Conservation (phyloP, 192 early-diverging fungal species). For the Umbelopsis sp. region DNA sequence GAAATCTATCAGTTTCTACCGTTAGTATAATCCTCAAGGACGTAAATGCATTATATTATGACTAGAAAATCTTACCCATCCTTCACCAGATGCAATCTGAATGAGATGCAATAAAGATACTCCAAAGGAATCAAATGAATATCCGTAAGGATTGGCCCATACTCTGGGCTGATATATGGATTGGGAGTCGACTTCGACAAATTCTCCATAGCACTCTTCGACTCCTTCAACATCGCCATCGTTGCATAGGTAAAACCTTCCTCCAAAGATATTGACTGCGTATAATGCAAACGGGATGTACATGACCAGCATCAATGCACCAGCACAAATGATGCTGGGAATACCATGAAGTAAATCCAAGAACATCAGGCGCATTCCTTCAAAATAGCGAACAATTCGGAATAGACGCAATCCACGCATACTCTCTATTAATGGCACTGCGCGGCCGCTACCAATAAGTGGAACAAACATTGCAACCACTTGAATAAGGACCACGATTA, state of each 20-base stretch:
- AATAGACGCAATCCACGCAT: conserved; percentile 12
- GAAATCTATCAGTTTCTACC: background rate
- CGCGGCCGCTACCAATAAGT: background rate
- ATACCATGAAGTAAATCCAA: conserved; percentile 26
- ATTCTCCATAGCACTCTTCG: conserved; percentile 21
- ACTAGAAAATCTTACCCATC: conserved; percentile 20
- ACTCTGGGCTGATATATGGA: conserved; percentile 20
- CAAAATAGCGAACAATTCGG: conserved; percentile 22
- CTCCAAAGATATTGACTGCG: conserved; percentile 26
- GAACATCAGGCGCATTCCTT: conserved; percentile 21
- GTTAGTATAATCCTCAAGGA: background rate
- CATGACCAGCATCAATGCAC: conserved; percentile 20
- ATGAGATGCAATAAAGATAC: conserved; percentile 23
- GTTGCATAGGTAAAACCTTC: conserved; percentile 24
- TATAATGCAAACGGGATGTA: conserved; percentile 38
- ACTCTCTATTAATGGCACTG: background rate
- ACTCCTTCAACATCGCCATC: background rate
- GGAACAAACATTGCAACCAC: background rate
- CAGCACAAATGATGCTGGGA: conserved; percentile 28
- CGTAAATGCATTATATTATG: background rate
- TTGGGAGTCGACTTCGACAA: background rate
- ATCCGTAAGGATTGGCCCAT: conserved; percentile 32
- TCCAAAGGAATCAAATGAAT: conserved; percentile 26
- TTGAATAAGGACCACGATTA: conserved; percentile 10
- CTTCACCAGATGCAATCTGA: conserved; percentile 30